These are phyloP conservation scores for Cryptosporidium bovis DNA, from an alignment of 169 alveolate genomes.

Conservation along the genomic window DNA sequence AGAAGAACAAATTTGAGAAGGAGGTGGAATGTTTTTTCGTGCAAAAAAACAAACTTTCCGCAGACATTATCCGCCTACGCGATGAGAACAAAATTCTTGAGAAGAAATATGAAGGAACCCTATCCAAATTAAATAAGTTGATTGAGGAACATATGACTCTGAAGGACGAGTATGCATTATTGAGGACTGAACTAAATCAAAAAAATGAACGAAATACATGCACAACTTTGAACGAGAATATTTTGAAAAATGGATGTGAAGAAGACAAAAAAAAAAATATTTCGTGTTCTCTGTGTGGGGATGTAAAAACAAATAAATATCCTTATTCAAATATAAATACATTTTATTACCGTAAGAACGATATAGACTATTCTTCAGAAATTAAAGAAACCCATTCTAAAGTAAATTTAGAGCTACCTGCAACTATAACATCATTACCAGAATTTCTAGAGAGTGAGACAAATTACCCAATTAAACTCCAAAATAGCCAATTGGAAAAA, in stretches of 20 bases:
- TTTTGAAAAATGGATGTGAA: not conserved
- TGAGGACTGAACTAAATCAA: not conserved
- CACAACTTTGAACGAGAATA: not conserved
- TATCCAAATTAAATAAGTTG: slow-evolving; percentile 24
- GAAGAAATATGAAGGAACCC: slow-evolving; percentile 9
- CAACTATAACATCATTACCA: slow-evolving; percentile 31
- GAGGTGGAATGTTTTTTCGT: not conserved
- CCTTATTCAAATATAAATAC: not conserved
- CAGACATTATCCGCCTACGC: slow-evolving; percentile 10
- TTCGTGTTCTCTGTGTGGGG: not conserved
- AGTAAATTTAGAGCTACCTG: slow-evolving; percentile 10
- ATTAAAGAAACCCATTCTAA: not conserved
- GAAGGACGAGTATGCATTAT: slow-evolving; percentile 6
- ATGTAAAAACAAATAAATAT: not conserved
- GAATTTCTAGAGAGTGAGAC: slow-evolving; percentile 41
- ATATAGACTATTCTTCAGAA: not conserved
- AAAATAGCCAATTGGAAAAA: not conserved
- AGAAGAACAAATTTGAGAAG: slow-evolving; percentile 12
- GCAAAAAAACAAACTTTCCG: slow-evolving; percentile 20
- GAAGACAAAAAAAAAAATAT: not conserved
- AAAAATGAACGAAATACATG: not conserved
- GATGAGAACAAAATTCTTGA: slow-evolving; percentile 27
- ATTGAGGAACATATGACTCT: slow-evolving; percentile 18
- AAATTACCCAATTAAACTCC: slow-evolving; percentile 32
- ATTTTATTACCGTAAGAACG: not conserved